Evolutionary conservation across 768 basidiomycete species (phyloP), one percentile per base, ranked within the genome.

Genomic region (Mycena kentingensis): DNA sequence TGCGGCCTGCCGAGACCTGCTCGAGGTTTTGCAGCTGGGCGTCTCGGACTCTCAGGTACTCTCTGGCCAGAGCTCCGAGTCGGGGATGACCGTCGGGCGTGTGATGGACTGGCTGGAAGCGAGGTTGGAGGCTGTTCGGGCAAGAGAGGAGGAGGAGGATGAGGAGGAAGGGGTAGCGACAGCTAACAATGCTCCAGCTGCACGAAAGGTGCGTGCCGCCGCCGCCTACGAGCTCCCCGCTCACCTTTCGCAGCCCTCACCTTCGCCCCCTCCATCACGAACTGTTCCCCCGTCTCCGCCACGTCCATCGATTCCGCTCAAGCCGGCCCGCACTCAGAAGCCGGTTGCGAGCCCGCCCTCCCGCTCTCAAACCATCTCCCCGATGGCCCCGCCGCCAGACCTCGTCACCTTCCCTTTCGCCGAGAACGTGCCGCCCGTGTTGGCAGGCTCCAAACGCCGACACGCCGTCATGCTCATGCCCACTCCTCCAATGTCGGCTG

Each of bases 51-150:
- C 73, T 18, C 73, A 75, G 49, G 79, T 51, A 29, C 58, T 59
- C 36, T 49, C 49, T 10, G 58, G 42, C 29, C 37, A 51, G 31
- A 49, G 77, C 53, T 67, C 74, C 25, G 77, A 78, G 41, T 74
- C 76, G 45, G 85, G 85, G 35, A 81, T 89, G 84, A 83, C 85
- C 0, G 85, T 92, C 61, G 90, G 87, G 11, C 70, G 84, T 25
- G 83, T 93, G 45, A 82, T 92, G 84, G 89, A 92, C 61, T 92
- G 88, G 85, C 81, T 86, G 54, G 90, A 93, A 64, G 90, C 88
- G 0, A 73, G 90, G 51, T 68, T 90, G 36, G 90, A 92, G 21
- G 90, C 88, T 0, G 81, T 92, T 51, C 83, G 77, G 60, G 75
- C 82, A 2, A 76, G 83, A 37, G 86, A 89, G 48, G 90, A 92